Conservation (phyloP, 345 rosid genomes). For the Brassica nigra region DNA sequence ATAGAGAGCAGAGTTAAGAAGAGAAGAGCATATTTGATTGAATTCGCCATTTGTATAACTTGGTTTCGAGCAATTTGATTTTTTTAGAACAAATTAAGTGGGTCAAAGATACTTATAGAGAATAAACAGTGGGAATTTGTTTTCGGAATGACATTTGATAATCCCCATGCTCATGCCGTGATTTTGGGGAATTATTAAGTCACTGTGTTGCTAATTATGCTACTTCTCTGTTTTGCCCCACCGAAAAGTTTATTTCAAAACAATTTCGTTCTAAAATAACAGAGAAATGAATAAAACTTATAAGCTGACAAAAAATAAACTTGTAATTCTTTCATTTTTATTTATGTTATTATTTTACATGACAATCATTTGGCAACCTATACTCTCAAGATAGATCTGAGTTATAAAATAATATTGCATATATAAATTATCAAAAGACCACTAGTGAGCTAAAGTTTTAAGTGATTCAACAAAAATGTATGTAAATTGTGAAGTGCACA, state of each 20-base stretch:
- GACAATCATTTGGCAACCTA: neutral
- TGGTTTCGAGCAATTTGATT: neutral
- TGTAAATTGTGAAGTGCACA: neutral
- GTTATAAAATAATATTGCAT: neutral
- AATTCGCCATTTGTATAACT: constrained; percentile 6
- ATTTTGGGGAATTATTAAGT: constrained; percentile 11
- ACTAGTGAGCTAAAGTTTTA: neutral
- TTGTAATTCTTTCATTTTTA: neutral
- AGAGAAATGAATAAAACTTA: too few relatives aligned
- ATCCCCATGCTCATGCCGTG: constrained; percentile 24
- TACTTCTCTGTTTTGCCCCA: neutral
- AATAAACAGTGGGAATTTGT: neutral
- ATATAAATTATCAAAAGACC: too few relatives aligned
- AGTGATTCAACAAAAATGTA: neutral
- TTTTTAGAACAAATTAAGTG: neutral
- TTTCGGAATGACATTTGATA: neutral
- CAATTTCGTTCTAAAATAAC: neutral
- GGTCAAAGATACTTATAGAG: constrained; percentile 24
- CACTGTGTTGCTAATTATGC: neutral
- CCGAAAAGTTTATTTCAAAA: neutral
- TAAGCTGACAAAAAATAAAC: too few relatives aligned
- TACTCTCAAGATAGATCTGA: neutral
- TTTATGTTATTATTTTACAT: neutral
- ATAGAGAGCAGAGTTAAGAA: constrained; percentile 18
- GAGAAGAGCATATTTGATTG: constrained; percentile 17